Base-by-base conservation (phyloP, 352 stramenopile species). In the Stramenopiles sp. region DNA sequence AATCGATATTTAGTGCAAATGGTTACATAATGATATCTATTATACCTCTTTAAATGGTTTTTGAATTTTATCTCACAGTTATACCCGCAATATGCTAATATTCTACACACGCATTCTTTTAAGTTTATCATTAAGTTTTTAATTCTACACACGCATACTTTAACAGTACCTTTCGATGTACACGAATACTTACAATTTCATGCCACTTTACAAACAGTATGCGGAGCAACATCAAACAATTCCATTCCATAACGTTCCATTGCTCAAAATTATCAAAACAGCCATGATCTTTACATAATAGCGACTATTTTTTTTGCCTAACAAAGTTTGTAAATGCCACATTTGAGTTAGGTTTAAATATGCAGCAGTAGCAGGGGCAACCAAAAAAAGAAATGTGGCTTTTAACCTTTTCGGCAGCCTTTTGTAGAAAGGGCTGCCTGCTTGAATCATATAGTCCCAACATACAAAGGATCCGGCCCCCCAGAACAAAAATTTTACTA, bases 261-360 rank as follows among this genome's bases (percentile, higher is more conserved):
- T 78, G 8, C 30, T 33, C 30, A 78, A 33, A 4, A 78, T 14
- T 14, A 33, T 14, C 8, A 78, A 33, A 78, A 78, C 31, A 8
- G 31, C 71, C 71, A 78, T 78, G 1, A 33, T 14, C 22, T 14
- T 4, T 14, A 78, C 14, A 33, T 78, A 78, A 78, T 14, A 78
- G 4, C 22, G 30, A 33, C 71, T 33, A 33, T 78, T 78, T 33
- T 78, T 4, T 78, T 31, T 33, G 4, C 71, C 71, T 14, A 33
- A 8, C 14, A 78, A 33, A 78, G 1, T 33, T 33, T 78, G 71
- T 14, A 78, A 8, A 33, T 78, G 71, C 71, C 71, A 78, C 71
- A 78, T 78, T 78, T 78, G 71, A 4, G 71, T 78, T 33, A 78
- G 71, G 14, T 78, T 78, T 14, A 78, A 78, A 78, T 78, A 78